Base-by-base conservation (phyloP, 768 basidiomycete species). In the Naganishia kalamii region DNA sequence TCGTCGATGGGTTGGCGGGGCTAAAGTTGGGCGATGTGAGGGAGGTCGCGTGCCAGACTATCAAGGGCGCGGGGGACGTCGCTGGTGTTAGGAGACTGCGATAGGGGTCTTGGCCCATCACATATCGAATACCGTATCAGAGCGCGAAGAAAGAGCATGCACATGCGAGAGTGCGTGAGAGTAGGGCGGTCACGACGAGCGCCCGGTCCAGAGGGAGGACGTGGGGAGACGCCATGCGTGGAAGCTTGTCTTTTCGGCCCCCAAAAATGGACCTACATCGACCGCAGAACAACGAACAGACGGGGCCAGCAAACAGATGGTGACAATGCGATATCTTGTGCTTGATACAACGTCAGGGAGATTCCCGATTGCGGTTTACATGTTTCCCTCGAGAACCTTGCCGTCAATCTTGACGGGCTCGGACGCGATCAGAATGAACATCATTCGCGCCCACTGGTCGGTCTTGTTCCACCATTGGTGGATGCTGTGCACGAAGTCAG, bases 401-500 rank as follows among this genome's bases (percentile, higher is more conserved):
- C 54, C 65, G 30, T 60, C 65, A 40, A 65, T 23, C 13, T 21
- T n/a, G 46, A 65, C 50, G 21, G 65, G 65, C 46, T 65, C 49
- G 7, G 65, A 30, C 7, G 44, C 44, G 57, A 65, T 60, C 25
- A 65, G 47, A 32, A 65, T 51, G 46, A 65, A 65, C 50, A 65
- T 51, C 65, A 65, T 65, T 27, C 65, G 41, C 3, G 65, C 65
- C 50, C 50, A 65, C 23, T 52, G 48, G 57, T 65, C 65, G 29
- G 44, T 21, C 17, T 40, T 40, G 57, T 65, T 65, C 32, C 25
- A 29, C 65, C 65, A 65, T 29, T 41, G 21, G 47, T 65, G 65
- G n/a, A 60, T 60, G 47, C 65, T 65, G 47, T 2, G 46, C 5
- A 27, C 6, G 30, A 13, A 23, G 21, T 60, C 25, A 60, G 40